phyloP scores from a whole-genome alignment of 139 green algal species.

The Tetratostichococcus sp. region DNA sequence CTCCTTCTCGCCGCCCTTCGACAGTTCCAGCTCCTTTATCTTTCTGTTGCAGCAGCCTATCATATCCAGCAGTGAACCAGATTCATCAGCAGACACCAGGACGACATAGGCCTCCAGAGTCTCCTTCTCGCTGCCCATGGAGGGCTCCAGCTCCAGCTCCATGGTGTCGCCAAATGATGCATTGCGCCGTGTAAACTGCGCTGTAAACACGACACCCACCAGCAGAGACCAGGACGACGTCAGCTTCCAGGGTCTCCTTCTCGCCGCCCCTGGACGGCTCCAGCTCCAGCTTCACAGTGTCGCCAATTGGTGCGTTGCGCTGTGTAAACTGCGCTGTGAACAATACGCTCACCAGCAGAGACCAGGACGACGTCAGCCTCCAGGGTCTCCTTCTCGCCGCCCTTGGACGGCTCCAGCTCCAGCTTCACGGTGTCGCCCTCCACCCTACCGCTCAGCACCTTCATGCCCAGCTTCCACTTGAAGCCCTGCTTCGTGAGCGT shows the following conservation, averaged over 20 bases:
- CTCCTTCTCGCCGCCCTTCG: conserved; percentile 49
- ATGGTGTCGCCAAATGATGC: too few species aligned
- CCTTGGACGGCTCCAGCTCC: conserved; percentile 38
- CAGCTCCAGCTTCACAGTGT: conserved; percentile 60
- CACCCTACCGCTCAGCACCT: conserved; percentile 69
- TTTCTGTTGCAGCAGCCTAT: too few species aligned
- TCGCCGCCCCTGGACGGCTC: conserved; percentile 52
- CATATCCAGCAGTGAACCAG: too few species aligned
- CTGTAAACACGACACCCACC: conserved; percentile 26
- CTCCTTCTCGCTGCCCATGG: too few species aligned
- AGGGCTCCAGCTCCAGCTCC: too few species aligned
- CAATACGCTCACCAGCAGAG: conserved; percentile 52
- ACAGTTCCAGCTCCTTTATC: too few species aligned
- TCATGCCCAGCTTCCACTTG: conserved; percentile 93
- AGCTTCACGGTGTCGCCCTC: conserved; percentile 60
- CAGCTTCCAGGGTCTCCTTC: conserved; percentile 65
- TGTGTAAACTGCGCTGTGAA: not conserved
- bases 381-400: conserved; percentile 61
- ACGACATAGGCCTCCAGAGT: too few species aligned
- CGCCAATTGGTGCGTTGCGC: too few species aligned
- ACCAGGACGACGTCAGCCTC: too few species aligned
- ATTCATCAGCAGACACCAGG: conserved; percentile 71
- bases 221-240: conserved; percentile 91
- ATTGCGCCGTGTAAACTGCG: not conserved
- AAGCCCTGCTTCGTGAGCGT: conserved; percentile 94